These are phyloP conservation scores for Extremus antarcticus DNA, from an alignment of 495 filamentous ascomycete genomes.

Conservation along the genomic window DNA sequence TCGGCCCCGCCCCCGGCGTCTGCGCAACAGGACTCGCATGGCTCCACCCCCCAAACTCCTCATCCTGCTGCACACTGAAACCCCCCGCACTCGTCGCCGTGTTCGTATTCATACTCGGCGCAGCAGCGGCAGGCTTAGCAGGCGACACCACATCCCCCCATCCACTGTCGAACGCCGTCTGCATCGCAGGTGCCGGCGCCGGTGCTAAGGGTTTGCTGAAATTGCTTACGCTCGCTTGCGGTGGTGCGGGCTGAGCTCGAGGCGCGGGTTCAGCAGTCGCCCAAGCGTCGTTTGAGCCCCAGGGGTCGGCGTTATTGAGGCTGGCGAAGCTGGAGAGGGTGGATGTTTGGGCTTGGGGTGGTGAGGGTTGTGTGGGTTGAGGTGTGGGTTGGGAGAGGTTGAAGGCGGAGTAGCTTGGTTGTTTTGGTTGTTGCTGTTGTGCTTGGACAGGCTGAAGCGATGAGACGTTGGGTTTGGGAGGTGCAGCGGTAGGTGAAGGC, in stretches of 20 bases:
- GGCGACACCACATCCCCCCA: conserved; percentile 16
- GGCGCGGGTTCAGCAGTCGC: conserved; percentile 23
- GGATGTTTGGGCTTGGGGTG: conserved; percentile 11
- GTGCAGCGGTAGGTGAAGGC: conserved; percentile 35
- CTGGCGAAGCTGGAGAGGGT: conserved; percentile 35
- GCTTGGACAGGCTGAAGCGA: not conserved
- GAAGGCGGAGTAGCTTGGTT: conserved; percentile 51
- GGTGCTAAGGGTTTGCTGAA: not conserved
- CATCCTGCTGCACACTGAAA: conserved; percentile 41
- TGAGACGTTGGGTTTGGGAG: conserved; percentile 23
- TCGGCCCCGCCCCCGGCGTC: conserved; percentile 22
- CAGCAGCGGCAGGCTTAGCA: conserved; percentile 5
- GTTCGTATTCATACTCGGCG: too few species aligned
- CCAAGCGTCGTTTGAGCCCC: conserved; percentile 39
- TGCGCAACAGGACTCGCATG: conserved; percentile 46
- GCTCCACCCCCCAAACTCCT: conserved; percentile 91
- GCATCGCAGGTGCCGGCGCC: conserved; percentile 12
- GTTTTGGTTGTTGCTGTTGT: conserved; percentile 11
- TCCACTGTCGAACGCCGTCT: conserved; percentile 13
- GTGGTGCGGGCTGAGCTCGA: conserved; percentile 2
- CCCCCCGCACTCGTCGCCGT: conserved; percentile 30
- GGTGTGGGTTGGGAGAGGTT: conserved; percentile 55
- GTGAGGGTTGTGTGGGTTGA: conserved; percentile 25
- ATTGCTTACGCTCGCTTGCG: conserved; percentile 1
- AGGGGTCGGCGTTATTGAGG: conserved; percentile 39